These are phyloP conservation scores for Camillea tinctor DNA, from an alignment of 2,329 filamentous ascomycete species.

Conservation along the genomic window DNA sequence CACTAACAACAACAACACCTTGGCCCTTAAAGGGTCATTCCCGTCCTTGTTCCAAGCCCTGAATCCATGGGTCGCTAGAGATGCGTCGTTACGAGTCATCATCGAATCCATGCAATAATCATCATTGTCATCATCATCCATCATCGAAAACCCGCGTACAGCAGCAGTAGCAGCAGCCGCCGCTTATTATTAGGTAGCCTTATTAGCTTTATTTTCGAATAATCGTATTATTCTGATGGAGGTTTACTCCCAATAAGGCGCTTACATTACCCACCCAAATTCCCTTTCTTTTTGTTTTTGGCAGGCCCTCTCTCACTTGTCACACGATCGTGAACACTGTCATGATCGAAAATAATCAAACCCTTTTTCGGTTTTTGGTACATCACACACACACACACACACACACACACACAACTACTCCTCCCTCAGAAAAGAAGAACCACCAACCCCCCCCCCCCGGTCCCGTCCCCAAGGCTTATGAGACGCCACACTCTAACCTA, in stretches of 20 bases:
- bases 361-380: constrained; percentile 1
- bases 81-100: neutral
- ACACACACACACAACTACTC: too few relatives aligned
- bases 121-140: too few relatives aligned
- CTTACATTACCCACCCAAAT: neutral
- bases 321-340: neutral
- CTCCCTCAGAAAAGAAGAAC: neutral
- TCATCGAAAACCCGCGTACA: too few relatives aligned
- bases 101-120: neutral
- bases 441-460: too few relatives aligned
- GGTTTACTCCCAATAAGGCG: neutral
- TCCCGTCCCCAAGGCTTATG: too few relatives aligned
- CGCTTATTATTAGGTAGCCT: too few relatives aligned
- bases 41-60: constrained; percentile 21
- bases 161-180: too few relatives aligned
- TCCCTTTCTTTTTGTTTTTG: neutral
- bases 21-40: constrained; percentile 10
- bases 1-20: constrained; percentile 21
- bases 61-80: constrained; percentile 15
- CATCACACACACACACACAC: too few relatives aligned
- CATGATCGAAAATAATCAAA: constrained; percentile 1
- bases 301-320: neutral
- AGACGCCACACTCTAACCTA: constrained; percentile 20
- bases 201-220: neutral
- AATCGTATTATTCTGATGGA: neutral